Evolutionary conservation across 2,329 filamentous ascomycete genomes (phyloP).

Genomic region (Claviceps paspali): DNA sequence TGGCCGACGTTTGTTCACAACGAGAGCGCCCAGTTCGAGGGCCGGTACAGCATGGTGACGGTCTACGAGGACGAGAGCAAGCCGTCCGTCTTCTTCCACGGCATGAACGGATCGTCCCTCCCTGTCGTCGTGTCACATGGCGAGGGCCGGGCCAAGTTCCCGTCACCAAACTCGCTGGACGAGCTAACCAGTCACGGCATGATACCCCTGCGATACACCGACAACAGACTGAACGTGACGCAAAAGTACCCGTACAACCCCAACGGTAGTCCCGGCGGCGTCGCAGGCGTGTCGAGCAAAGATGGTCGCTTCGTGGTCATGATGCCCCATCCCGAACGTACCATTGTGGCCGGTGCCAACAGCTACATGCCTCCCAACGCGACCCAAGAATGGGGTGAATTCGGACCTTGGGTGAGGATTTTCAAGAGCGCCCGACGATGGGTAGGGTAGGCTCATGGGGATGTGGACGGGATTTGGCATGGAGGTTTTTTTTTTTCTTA

Average conservation of each 20-base stretch:
- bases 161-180: constrained; percentile 33
- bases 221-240: constrained; percentile 61
- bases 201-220: constrained; percentile 68
- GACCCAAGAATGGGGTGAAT: constrained; percentile 57
- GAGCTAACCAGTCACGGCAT: constrained; percentile 50
- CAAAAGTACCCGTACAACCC: constrained; percentile 77
- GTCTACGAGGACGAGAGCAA: constrained; percentile 43
- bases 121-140: constrained; percentile 85
- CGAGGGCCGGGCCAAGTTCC: constrained; percentile 69
- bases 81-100: constrained; percentile 75
- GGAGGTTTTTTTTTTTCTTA: too few species aligned
- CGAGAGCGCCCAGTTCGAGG: constrained; percentile 78
- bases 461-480: not conserved
- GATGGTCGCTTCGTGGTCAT: constrained; percentile 74
- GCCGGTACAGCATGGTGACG: constrained; percentile 66
- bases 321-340: constrained; percentile 93
- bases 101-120: constrained; percentile 68
- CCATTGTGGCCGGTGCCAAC: constrained; percentile 61
- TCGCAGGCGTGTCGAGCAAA: constrained; percentile 62
- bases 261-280: constrained; percentile 69
- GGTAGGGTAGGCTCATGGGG: constrained; percentile 42
- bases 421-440: constrained; percentile 80
- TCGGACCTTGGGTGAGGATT: constrained; percentile 72
- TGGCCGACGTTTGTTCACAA: constrained; percentile 88
- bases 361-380: constrained; percentile 53